Percentiles rank a stretch among this genome's conserved stretches.
These are phyloP conservation scores for Syzygium syzygioides DNA, from an alignment of 441 rosid genomes.

Conservation along the genomic window DNA sequence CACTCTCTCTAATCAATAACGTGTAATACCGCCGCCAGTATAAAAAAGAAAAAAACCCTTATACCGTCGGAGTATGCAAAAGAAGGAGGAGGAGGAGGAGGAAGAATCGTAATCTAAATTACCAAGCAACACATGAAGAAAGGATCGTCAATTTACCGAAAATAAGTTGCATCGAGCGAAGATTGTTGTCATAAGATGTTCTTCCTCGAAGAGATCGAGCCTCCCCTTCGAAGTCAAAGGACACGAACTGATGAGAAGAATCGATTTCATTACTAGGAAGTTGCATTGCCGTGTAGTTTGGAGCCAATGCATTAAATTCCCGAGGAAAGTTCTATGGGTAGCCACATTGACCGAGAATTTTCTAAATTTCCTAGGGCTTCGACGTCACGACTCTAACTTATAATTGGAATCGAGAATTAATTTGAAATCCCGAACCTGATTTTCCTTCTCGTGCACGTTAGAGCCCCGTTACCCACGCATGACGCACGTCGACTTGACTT, in stretches of 20 bases:
- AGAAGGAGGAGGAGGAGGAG: not conserved
- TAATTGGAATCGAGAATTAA: not conserved
- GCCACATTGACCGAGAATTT: not conserved
- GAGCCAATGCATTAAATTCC: not conserved
- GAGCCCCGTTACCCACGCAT: not conserved
- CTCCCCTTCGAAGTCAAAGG: not conserved
- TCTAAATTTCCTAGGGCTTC: not conserved
- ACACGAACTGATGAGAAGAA: not conserved
- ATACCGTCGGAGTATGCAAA: not conserved
- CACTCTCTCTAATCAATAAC: not conserved
- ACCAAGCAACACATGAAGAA: not conserved
- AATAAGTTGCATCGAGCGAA: not conserved
- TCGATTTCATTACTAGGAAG: not conserved
- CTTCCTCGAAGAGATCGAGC: not conserved
- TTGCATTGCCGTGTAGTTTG: not conserved
- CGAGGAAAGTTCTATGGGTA: not conserved
- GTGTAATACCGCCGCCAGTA: rapidly evolving
- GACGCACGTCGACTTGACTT: not conserved
- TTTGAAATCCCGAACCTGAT: not conserved
- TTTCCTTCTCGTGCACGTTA: not conserved
- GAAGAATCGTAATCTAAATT: not conserved
- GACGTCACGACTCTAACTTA: not conserved
- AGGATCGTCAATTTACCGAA: not conserved
- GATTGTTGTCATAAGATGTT: not conserved
- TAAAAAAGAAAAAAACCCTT: rapidly evolving